Evolutionary conservation across 352 stramenopile genomes (phyloP).

Genomic region (Globisporangium cylindrosporum): DNA sequence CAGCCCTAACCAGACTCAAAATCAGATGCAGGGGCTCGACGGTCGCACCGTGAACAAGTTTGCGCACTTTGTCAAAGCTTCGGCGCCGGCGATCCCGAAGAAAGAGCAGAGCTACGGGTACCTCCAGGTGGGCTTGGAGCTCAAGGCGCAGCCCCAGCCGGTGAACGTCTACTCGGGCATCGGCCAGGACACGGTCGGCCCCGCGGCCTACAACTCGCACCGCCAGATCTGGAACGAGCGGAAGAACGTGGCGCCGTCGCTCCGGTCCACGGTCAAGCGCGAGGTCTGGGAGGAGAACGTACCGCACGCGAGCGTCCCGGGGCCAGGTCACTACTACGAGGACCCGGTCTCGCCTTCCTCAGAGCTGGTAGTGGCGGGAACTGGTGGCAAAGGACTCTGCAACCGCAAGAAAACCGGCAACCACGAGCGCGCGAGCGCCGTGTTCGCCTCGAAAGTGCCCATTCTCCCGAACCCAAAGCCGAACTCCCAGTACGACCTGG

Average conservation of each 20-base stretch:
- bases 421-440: slow-evolving; percentile 43
- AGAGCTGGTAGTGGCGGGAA: neutral
- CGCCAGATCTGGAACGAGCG: slow-evolving; percentile 56
- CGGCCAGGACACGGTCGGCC: slow-evolving; percentile 68
- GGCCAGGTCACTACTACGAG: slow-evolving; percentile 59
- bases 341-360: neutral
- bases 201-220: slow-evolving; percentile 61
- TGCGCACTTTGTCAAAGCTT: slow-evolving; percentile 48
- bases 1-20: slow-evolving; percentile 23
- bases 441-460: slow-evolving; percentile 76
- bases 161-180: slow-evolving; percentile 59
- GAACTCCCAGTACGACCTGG: slow-evolving; percentile 43
- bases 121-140: slow-evolving; percentile 35
- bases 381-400: neutral
- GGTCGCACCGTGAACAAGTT: slow-evolving; percentile 27
- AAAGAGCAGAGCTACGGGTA: slow-evolving; percentile 80
- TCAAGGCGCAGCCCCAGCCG: slow-evolving; percentile 43
- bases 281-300: slow-evolving; percentile 74
- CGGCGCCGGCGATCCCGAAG: slow-evolving; percentile 63
- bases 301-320: slow-evolving; percentile 41
- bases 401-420: slow-evolving; percentile 13
- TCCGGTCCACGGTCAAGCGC: slow-evolving; percentile 68
- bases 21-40: slow-evolving; percentile 4
- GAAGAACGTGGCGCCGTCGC: slow-evolving; percentile 61
- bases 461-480: slow-evolving; percentile 49